Base-by-base conservation (phyloP, 2,329 filamentous ascomycete genomes). In the Furcasterigmium sp. region DNA sequence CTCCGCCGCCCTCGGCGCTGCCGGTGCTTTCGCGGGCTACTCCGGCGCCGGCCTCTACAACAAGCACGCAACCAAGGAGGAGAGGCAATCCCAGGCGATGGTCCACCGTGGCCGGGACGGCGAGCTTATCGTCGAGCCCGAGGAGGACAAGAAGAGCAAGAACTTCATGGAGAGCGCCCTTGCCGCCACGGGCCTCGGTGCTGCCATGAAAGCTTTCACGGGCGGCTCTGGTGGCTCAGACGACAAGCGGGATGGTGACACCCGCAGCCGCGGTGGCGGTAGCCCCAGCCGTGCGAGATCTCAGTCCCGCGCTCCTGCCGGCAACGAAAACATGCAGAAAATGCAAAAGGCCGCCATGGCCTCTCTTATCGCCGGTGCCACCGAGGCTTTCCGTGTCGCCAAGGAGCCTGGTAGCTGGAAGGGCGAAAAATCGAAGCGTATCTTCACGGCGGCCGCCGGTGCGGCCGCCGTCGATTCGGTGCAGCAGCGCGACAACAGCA, bases 401-500 rank as follows among this genome's bases (percentile, higher is more conserved):
- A 95, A 91, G 56, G 86, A 93, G 49, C 86, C 89, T 3, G 91
- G 91, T 43, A 80, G 84, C 35, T 96, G 91, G 90, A 85, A 84
- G 50, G 91, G 91, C 29, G 85, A 87, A 50, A 96, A 96, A 68
- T 88, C 90, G 52, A 93, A 90, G 70, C 88, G 91, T 41, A 80
- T 97, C 47, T 77, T 95, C 39, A 96, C 91, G 18, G 91, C 90
- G 38, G 91, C 91, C 20, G 77, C 80, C 20, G 85, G 88, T 65
- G 90, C 91, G 46, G 91, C 87, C 52, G 87, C 89, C 45, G 85
- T 95, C 48, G 89, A 96, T 62, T 82, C 83, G 8, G 84, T 83
- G 19, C 76, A 90, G 34, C 76, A 90, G 55, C 76, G 82, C 6
- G 72, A 75, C 15, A 83, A 87, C 60, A 84, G 90, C 67, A 95